Percentiles rank a stretch among this genome's conserved stretches.
These are phyloP conservation scores for Physaria fendleri DNA, from an alignment of 345 rosid species.

Conservation along the genomic window DNA sequence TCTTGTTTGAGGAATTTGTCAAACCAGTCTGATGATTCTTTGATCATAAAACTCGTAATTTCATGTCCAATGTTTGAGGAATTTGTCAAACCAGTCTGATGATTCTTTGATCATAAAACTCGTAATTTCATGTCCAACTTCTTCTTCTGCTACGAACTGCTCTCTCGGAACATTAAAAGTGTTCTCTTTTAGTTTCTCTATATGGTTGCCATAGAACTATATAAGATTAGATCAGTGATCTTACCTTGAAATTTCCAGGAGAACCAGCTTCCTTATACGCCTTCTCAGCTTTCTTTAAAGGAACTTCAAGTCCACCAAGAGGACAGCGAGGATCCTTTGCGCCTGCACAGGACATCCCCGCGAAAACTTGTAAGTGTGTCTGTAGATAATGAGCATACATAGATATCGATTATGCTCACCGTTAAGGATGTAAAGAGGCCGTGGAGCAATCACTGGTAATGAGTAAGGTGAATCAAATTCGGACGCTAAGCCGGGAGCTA, in stretches of 20 bases:
- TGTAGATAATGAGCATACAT: neutral
- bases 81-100: conserved; percentile 68
- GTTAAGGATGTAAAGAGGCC: conserved; percentile 61
- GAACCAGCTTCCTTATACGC: conserved; percentile 40
- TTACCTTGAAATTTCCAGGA: conserved; percentile 51
- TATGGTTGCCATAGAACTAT: neutral
- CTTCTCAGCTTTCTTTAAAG: conserved; percentile 36
- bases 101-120: conserved; percentile 67
- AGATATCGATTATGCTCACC: conserved; percentile 36
- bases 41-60: conserved; percentile 64
- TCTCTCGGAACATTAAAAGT: neutral
- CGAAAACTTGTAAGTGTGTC: neutral
- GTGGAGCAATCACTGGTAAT: conserved; percentile 59
- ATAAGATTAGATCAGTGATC: neutral
- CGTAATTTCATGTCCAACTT: conserved; percentile 63
- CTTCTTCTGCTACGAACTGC: conserved; percentile 63
- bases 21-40: conserved; percentile 70
- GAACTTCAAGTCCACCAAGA: conserved; percentile 49
- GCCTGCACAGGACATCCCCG: conserved; percentile 33
- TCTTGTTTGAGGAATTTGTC: conserved; percentile 47
- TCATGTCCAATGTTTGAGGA: conserved; percentile 65
- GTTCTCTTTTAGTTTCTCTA: neutral
- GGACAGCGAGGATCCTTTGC: conserved; percentile 83
- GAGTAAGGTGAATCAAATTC: conserved; percentile 67
- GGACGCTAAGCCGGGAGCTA: conserved; percentile 83